Base-by-base conservation (phyloP, 2,329 filamentous ascomycete species). In the Fusarium haematococcum region DNA sequence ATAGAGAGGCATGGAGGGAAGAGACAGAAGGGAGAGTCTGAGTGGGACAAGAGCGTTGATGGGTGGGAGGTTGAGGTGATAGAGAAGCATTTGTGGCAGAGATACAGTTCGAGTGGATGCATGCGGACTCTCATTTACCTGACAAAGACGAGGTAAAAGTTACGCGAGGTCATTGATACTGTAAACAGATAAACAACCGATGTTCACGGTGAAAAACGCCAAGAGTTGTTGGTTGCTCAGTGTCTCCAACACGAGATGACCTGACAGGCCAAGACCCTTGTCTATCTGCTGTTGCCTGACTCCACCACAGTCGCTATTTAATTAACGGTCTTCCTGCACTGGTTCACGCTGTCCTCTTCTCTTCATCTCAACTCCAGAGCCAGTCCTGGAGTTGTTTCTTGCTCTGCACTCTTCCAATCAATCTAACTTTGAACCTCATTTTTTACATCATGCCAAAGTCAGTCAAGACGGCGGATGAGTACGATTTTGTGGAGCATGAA, bases 391-490 rank as follows among this genome's bases (percentile, higher is more conserved):
- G 50, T 54, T 6, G 4, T 20, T 14, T 33, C 50, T 54, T 14
- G 4, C 18, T 32, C 18, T 33, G 2, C n/a, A 20, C 18, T 2
- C 6, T 27, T 20, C 10, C 27, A 30, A 32, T 32, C 25, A 20
- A 35, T 56, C 7, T 14, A n/a, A 18, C 20, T 9, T 23, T 14
- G 5, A 61, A 27, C 10, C 14, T 20, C 13, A 25, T n/a, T 13
- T 20, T 23, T 8, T 62, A 20, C 32, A 64, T 20, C 7, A 77
- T 77, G 75, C 69, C 73, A 1, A 61, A 39, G 1, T 76, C 73
- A 18, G 18, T n/a, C 7, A 73, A 67, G 18, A 77, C 74, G 1
- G 66, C 39, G 23, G 74, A 77, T 6, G 74, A 78, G 25, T 78
- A 77, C 20, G 68, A 75, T 20, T 39, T 75, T 18, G 57, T 78